Evolutionary conservation across 179 eudicot genomes (phyloP).

Genomic region (Beta lomatogona): DNA sequence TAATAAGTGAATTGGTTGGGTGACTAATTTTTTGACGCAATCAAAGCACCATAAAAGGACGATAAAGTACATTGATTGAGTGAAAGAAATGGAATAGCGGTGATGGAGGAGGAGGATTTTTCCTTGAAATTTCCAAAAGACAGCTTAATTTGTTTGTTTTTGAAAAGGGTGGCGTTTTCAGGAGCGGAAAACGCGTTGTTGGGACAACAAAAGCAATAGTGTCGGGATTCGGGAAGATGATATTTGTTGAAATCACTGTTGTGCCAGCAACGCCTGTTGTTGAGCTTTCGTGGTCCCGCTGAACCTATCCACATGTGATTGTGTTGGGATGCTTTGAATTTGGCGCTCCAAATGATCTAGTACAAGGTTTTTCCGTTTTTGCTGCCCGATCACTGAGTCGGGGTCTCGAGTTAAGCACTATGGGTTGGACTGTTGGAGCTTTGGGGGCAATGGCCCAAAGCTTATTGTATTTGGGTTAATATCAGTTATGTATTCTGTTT

Average conservation of each 20-base stretch:
- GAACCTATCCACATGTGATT: not conserved
- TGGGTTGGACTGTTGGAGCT: too few relatives aligned
- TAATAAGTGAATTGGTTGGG: slow-evolving; percentile 12
- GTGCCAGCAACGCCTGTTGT: not conserved
- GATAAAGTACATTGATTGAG: too few relatives aligned
- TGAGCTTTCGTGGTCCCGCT: not conserved
- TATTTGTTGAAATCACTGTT: not conserved
- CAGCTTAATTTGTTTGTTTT: slow-evolving; percentile 3
- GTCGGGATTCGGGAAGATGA: not conserved
- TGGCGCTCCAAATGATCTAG: too few relatives aligned
- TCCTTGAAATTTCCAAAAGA: not conserved
- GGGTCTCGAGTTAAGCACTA: too few relatives aligned
- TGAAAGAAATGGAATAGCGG: not conserved
- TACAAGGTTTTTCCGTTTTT: too few relatives aligned
- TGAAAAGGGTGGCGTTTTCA: not conserved
- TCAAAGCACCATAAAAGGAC: not conserved
- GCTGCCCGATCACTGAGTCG: too few relatives aligned
- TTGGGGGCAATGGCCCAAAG: too few relatives aligned
- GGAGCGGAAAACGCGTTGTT: slow-evolving; percentile 6
- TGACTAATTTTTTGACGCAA: not conserved
- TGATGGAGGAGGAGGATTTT: not conserved
- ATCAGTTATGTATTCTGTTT: too few relatives aligned
- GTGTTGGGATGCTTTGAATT: too few relatives aligned
- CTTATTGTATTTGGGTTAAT: too few relatives aligned
- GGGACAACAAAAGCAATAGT: slow-evolving; percentile 6